Evolutionary conservation across 345 rosid genomes (phyloP).

Genomic region (Citrus glauca): DNA sequence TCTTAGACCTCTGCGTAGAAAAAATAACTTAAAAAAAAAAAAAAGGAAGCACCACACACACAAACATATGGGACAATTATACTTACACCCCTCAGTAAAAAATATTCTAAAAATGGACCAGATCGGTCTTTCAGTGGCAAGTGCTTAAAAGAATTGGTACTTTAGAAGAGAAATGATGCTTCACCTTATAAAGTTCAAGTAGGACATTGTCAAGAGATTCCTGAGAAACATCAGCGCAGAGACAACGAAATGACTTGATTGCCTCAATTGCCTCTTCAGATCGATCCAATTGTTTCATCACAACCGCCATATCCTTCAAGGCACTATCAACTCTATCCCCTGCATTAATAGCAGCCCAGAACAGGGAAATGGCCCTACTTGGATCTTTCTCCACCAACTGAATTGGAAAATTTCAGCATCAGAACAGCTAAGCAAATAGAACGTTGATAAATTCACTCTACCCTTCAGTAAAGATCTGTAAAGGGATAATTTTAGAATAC

Average conservation of each 20-base stretch:
- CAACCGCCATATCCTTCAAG: conserved; percentile 73
- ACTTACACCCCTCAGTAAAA: not conserved
- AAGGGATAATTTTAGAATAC: not conserved
- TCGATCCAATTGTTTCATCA: conserved; percentile 60
- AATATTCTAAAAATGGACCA: not conserved
- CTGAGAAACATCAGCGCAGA: conserved; percentile 55
- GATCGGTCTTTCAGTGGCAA: not conserved
- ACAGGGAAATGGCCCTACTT: conserved; percentile 48
- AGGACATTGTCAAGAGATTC: conserved; percentile 68
- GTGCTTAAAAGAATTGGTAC: not conserved
- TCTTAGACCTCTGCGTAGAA: conserved; percentile 56
- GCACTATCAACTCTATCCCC: conserved; percentile 75
- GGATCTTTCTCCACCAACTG: conserved; percentile 68
- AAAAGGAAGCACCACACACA: not conserved
- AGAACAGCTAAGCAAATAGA: not conserved
- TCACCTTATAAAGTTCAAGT: conserved; percentile 64
- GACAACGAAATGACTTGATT: conserved; percentile 64
- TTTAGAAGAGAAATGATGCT: not conserved
- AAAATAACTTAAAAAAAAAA: not conserved
- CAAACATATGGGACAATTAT: not conserved
- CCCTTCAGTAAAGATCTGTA: not conserved
- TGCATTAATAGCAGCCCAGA: conserved; percentile 77
- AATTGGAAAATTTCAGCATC: not conserved
- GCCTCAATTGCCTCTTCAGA: conserved; percentile 75
- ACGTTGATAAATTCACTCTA: not conserved